Evolutionary conservation across 2,329 filamentous ascomycete species (phyloP).

Genomic region (Fusarium torulosum): DNA sequence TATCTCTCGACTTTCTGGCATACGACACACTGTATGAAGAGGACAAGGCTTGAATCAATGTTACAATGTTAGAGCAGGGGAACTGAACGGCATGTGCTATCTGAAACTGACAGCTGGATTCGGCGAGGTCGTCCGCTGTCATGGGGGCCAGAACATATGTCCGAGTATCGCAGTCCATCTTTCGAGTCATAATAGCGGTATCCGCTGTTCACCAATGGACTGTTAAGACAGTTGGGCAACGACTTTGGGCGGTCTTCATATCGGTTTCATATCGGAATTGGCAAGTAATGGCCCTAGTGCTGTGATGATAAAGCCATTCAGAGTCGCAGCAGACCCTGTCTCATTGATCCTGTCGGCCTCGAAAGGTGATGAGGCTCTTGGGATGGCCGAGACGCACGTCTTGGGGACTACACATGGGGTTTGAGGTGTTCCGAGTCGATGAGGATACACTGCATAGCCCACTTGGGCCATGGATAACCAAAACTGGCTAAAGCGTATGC

Average conservation of each 20-base stretch:
- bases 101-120: conserved; percentile 32
- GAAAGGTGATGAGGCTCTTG: conserved; percentile 44
- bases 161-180: conserved; percentile 30
- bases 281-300: conserved; percentile 39
- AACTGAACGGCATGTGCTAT: conserved; percentile 28
- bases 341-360: conserved; percentile 33
- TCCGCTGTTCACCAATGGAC: conserved; percentile 43
- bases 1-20: conserved; percentile 29
- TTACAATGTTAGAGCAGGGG: conserved; percentile 16
- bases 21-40: conserved; percentile 14
- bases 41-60: conserved; percentile 20
- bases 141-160: conserved; percentile 42
- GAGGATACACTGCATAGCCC: conserved; percentile 30
- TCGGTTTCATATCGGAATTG: conserved; percentile 31
- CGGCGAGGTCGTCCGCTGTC: conserved; percentile 31
- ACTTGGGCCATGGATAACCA: conserved; percentile 37
- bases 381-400: conserved; percentile 34
- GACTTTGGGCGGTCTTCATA: conserved; percentile 34
- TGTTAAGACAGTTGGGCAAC: conserved; percentile 41
- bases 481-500: conserved; percentile 42
- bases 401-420: conserved; percentile 37
- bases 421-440: conserved; percentile 41
- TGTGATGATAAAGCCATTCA: conserved; percentile 41
- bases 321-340: conserved; percentile 29
- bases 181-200: conserved; percentile 49